Evolutionary conservation across 2,329 filamentous ascomycete genomes (phyloP).

Genomic region (Fusarium virguliforme): DNA sequence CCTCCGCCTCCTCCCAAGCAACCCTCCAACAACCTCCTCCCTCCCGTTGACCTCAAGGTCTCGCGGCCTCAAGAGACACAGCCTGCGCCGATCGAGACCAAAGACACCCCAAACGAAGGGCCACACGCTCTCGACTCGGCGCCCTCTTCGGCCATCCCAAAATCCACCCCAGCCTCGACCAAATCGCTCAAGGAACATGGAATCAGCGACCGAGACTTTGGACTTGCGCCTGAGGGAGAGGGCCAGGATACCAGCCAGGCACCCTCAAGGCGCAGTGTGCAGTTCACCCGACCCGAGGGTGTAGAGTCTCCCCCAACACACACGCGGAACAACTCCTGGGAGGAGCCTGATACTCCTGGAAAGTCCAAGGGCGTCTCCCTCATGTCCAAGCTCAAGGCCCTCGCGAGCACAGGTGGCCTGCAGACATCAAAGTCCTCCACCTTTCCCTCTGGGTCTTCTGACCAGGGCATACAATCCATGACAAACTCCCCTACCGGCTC

Average conservation of each 20-base stretch:
- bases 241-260: constrained; percentile 36
- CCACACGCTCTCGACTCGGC: constrained; percentile 25
- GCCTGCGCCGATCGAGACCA: constrained; percentile 34
- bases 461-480: constrained; percentile 60
- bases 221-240: constrained; percentile 26
- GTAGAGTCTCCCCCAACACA: constrained; percentile 67
- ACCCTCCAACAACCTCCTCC: constrained; percentile 43
- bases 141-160: constrained; percentile 39
- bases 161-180: constrained; percentile 44
- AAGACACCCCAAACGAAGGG: constrained; percentile 25
- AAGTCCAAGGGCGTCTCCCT: constrained; percentile 77
- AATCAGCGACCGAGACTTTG: constrained; percentile 45
- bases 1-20: constrained; percentile 33
- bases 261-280: constrained; percentile 73
- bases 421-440: constrained; percentile 64
- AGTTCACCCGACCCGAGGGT: constrained; percentile 76
- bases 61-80: constrained; percentile 14
- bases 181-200: constrained; percentile 45
- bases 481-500: constrained; percentile 65
- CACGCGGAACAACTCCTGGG: constrained; percentile 76
- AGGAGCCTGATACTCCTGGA: constrained; percentile 73
- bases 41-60: constrained; percentile 42
- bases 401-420: constrained; percentile 70
- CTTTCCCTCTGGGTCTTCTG: constrained; percentile 48
- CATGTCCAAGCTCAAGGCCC: constrained; percentile 84